A percentile compares a stretch with the other conserved stretches of the same genome.
phyloP scores from a whole-genome alignment of 106 monocot genomes.

The Acorus gramineus region DNA sequence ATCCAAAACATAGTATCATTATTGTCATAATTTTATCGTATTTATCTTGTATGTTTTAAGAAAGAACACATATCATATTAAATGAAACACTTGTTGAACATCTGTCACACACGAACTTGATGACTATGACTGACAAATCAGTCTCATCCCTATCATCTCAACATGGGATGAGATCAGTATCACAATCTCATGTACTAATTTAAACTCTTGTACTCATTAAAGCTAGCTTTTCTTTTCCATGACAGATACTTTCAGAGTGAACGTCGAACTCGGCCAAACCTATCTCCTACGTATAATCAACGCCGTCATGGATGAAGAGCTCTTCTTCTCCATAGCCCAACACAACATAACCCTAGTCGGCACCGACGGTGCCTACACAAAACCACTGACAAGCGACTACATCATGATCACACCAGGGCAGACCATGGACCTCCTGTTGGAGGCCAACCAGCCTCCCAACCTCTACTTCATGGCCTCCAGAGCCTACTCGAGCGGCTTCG shows the following conservation, averaged over 20 bases:
- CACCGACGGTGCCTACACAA: constrained; percentile 12
- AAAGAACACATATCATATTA: no score
- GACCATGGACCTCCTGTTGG: constrained; percentile 15
- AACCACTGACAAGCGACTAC: constrained; percentile 4
- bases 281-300: constrained; percentile 18
- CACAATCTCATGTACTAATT: no score
- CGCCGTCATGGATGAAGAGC: constrained; percentile 16
- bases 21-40: no score
- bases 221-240: background rate
- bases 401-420: constrained; percentile 15
- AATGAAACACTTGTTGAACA: no score
- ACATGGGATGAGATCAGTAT: no score
- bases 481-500: constrained; percentile 1
- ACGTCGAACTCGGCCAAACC: constrained; percentile 4
- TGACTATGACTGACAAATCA: no score
- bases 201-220: no score
- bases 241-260: constrained; percentile 7
- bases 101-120: no score
- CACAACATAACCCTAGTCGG: constrained; percentile 17
- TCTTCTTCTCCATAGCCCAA: constrained; percentile 14
- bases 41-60: no score
- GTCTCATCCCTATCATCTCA: no score
- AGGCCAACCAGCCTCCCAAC: background rate
- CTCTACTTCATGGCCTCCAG: constrained; percentile 16
- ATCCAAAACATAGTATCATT: no score